Evolutionary conservation across 2,329 filamentous ascomycete genomes (phyloP).

Genomic region (Curvularia verruculosa): DNA sequence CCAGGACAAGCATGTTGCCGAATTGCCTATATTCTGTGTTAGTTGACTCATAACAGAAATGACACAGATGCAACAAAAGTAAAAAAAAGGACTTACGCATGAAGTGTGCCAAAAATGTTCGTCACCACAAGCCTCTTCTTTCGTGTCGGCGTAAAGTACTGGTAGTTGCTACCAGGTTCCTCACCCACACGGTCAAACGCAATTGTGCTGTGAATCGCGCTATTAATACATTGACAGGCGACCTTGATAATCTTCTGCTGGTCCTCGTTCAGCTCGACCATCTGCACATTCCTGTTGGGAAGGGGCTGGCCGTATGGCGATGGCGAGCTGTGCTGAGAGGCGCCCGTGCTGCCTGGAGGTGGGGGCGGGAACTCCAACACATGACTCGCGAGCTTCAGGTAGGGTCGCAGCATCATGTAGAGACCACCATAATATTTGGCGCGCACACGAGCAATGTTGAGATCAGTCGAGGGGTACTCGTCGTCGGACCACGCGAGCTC

Average conservation of each 20-base stretch:
- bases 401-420: constrained; percentile 86
- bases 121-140: constrained; percentile 77
- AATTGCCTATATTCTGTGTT: constrained; percentile 75
- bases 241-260: constrained; percentile 36
- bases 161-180: constrained; percentile 29
- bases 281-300: constrained; percentile 30
- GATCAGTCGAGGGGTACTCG: constrained; percentile 74
- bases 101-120: constrained; percentile 94
- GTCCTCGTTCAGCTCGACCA: constrained; percentile 36
- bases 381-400: constrained; percentile 67
- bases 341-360: constrained; percentile 21
- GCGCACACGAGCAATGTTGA: constrained; percentile 81
- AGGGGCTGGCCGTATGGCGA: constrained; percentile 47
- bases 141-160: constrained; percentile 62
- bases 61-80: too few species aligned
- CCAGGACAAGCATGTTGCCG: constrained; percentile 90
- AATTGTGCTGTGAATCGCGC: constrained; percentile 82
- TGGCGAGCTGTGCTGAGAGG: constrained; percentile 57
- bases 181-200: constrained; percentile 72
- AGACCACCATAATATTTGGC: constrained; percentile 95
- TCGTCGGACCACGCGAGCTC: constrained; percentile 67
- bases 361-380: constrained; percentile 49
- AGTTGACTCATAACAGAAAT: constrained; percentile 2
- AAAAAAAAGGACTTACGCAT: constrained; percentile 56
- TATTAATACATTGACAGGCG: constrained; percentile 50